Evolutionary conservation across 371 early-diverging fungal species (phyloP), one percentile per base, ranked within the genome.

Genomic region (Apophysomyces elegans): DNA sequence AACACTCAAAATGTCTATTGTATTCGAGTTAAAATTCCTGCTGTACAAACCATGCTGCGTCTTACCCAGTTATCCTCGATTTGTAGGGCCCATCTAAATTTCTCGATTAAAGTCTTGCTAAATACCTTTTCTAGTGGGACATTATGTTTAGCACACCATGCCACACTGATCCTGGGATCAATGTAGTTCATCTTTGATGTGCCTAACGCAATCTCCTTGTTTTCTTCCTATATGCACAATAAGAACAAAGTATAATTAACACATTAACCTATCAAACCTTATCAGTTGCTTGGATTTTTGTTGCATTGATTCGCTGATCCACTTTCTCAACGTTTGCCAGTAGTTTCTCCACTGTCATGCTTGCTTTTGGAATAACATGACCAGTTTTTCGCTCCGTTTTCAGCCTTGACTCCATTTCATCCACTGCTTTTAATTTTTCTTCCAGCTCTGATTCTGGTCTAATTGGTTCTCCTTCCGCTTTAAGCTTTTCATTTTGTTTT

Each of bases 171-270:
- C 47, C 99, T 89, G 37, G 99, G 99, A 73, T 99, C 99, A 67
- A 98, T 96, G 79, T 99, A 99, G 81, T 99, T 99, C 80, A 94
- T 90, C 84, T 97, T 98, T 43, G 96, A 97, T 0, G 99, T 99
- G n/a, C 95, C 88, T 65, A 98, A 78, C 0, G 99, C 95, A n/a
- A 97, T 96, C 54, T 93, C 90, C 80, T 97, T 99, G 85, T 95
- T 95, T 65, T 97, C 97, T 74, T 98, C 98, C 91, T 93, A 32
- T 16, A 9, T 37, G 16, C 7, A 59, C 18, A 16, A 43, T 37
- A 21, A 26, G 16, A 60, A 37, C 13, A 39, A 26, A 66, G 36
- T 26, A 39, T 16, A 26, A 8, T 18, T 14, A 36, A 21, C 12
- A 56, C 12, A 32, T n/a, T n/a, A 18, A 58, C 32, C 32, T 26